Evolutionary conservation across 106 monocot genomes (phyloP).

Genomic region (Agapanthus africanus): DNA sequence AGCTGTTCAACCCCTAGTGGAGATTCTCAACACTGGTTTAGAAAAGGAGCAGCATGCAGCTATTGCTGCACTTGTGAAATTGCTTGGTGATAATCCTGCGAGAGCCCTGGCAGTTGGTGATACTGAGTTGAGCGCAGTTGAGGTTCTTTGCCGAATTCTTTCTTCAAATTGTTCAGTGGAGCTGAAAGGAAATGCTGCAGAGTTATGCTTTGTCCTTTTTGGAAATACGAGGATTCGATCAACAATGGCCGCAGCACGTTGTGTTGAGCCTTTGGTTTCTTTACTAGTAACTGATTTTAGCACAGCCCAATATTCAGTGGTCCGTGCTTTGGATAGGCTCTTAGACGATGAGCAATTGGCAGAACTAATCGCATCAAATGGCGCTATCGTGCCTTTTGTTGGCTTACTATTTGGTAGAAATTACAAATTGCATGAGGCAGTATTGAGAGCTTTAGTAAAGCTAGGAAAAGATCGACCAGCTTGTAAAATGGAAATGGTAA

Average conservation of each 20-base stretch:
- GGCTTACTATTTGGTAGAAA: conserved; percentile 68
- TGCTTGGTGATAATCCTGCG: conserved; percentile 72
- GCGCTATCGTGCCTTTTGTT: conserved; percentile 83
- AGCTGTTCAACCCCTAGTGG: conserved; percentile 84
- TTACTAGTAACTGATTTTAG: conserved; percentile 49
- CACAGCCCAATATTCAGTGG: conserved; percentile 76
- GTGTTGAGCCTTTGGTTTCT: conserved; percentile 88
- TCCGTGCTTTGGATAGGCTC: conserved; percentile 80
- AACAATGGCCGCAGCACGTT: conserved; percentile 72
- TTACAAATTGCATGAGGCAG: conserved; percentile 76
- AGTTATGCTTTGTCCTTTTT: conserved; percentile 89
- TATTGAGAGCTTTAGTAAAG: conserved; percentile 79
- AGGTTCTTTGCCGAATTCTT: conserved; percentile 93
- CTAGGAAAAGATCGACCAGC: conserved; percentile 86
- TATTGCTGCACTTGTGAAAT: conserved; percentile 76
- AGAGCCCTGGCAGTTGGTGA: conserved; percentile 72
- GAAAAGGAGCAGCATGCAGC: conserved; percentile 98
- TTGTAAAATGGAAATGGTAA: conserved; percentile 95
- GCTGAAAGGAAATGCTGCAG: conserved; percentile 92
- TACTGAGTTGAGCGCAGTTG: conserved; percentile 85
- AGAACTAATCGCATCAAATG: conserved; percentile 75
- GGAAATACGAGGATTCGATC: conserved; percentile 81
- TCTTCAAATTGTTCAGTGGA: conserved; percentile 76
- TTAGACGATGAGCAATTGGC: conserved; percentile 93
- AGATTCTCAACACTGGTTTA: conserved; percentile 78